Evolutionary conservation across 2,329 filamentous ascomycete genomes (phyloP), one percentile per base, ranked within the genome.

Genomic region (Monilinia vaccinii-corymbosi): DNA sequence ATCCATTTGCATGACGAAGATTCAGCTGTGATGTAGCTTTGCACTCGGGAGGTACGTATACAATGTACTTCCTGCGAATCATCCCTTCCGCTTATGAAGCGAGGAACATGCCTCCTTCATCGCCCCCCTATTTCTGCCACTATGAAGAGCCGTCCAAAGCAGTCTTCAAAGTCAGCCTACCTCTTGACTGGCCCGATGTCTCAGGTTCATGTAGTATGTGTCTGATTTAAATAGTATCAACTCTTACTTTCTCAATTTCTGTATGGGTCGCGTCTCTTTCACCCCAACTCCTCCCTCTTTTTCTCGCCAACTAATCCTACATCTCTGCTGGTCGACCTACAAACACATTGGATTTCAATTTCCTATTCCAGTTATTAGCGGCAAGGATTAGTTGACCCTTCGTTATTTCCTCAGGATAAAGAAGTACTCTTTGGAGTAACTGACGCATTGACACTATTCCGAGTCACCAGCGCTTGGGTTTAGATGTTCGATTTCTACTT

Each of bases 401-500:
- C 1, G 87, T 89, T 61, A 75, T 75, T 65, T 89, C 86, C 1
- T 77, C 72, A 0, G 83, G 78, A 67, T 88, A 81, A 48, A 75
- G 71, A n/a, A 87, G 74, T 60, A 88, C 85, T 2, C 82, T 82
- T 52, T 78, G 80, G 2, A 81, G 76, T 2, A 88, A 78, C 69
- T 87, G 84, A 69, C 82, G 88, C 64, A 86, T 79, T 0, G 87
- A 87, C 0, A 86, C 89, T 64, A 91, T 88, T 21, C 87, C 14
- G 65, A 85, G 14, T 87, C 87, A 48, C 87, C 87, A 0, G 87
- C 87, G 47, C 90, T 80, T 44, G 89, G 76, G 3, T 82, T 80
- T n/a, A 90, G 72, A 63, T 81, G 44, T 66, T 66, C 32, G 80
- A 74, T 25, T 75, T 78, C 79, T 81, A 87, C 38, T 72, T 67